Percentiles rank a stretch among this genome's conserved stretches.
Evolutionary conservation across 2,329 filamentous ascomycete species (phyloP).

Genomic region (Sphaceloma murrayae): DNA sequence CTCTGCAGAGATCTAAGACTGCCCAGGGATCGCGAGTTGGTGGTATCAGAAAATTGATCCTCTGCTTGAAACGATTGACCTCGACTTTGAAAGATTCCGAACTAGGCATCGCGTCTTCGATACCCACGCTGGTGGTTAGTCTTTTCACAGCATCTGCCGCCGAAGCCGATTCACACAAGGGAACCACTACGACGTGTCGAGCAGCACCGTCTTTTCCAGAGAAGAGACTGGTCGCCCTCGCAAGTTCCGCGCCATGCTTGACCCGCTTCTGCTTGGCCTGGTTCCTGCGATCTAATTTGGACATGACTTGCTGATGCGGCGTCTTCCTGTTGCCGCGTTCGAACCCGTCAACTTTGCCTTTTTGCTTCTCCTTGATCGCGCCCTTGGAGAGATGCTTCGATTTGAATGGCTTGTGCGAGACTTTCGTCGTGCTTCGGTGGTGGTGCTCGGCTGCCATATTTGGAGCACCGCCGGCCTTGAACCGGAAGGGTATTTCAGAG

Average conservation of each 20-base stretch:
- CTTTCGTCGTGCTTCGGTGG: slow-evolving; percentile 87
- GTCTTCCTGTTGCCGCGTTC: slow-evolving; percentile 73
- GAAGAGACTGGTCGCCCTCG: slow-evolving; percentile 71
- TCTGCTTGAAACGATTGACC: slow-evolving; percentile 91
- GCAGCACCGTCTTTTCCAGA: slow-evolving; percentile 78
- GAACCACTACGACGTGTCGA: slow-evolving; percentile 77
- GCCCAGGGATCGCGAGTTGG: slow-evolving; percentile 62
- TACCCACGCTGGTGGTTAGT: slow-evolving; percentile 71
- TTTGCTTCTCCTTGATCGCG: slow-evolving; percentile 70
- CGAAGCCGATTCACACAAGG: slow-evolving; percentile 66
- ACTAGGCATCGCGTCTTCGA: slow-evolving; percentile 54
- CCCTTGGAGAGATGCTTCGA: slow-evolving; percentile 83
- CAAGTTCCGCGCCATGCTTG: slow-evolving; percentile 73
- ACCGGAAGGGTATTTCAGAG: slow-evolving; percentile 56
- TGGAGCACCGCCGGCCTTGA: slow-evolving; percentile 62
- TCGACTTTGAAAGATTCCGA: slow-evolving; percentile 51
- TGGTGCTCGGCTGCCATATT: slow-evolving; percentile 72
- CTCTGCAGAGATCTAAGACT: slow-evolving; percentile 73
- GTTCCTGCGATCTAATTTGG: slow-evolving; percentile 90
- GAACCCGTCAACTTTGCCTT: slow-evolving; percentile 68
- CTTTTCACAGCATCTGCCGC: slow-evolving; percentile 55
- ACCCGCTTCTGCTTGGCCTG: slow-evolving; percentile 84
- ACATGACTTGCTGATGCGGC: slow-evolving; percentile 93
- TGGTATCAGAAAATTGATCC: slow-evolving; percentile 72
- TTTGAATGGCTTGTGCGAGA: slow-evolving; percentile 82